A percentile compares a stretch with the other conserved stretches of the same genome.
phyloP scores from a whole-genome alignment of 805 yeast genomes.

The Saturnispora zaruensis region DNA sequence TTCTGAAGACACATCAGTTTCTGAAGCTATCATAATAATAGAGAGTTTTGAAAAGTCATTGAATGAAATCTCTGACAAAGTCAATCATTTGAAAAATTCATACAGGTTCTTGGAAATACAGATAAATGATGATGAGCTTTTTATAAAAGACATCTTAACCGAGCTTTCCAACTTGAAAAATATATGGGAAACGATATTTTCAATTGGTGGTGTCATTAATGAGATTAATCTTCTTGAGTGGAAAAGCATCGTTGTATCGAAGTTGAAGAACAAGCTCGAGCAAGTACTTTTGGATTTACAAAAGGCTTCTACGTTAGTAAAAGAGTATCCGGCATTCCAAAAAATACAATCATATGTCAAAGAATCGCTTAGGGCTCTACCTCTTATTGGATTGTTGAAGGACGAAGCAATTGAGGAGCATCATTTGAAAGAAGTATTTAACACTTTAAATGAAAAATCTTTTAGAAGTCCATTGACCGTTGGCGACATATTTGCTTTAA shows the following conservation, averaged over 20 bases:
- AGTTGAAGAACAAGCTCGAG: constrained; percentile 42
- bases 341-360: constrained; percentile 42
- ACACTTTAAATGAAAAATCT: constrained; percentile 16
- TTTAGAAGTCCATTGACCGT: constrained; percentile 32
- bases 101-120: constrained; percentile 26
- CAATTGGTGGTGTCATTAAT: constrained; percentile 40
- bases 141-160: constrained; percentile 28
- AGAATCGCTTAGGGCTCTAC: constrained; percentile 30
- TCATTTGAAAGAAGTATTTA: constrained; percentile 55
- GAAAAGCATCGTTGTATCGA: constrained; percentile 38
- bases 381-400: constrained; percentile 38
- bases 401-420: constrained; percentile 50
- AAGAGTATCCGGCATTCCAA: constrained; percentile 64
- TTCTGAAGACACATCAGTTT: constrained; percentile 34
- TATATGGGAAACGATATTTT: constrained; percentile 57
- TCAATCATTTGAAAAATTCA: constrained; percentile 26
- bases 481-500: constrained; percentile 54
- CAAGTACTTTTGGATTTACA: constrained; percentile 38
- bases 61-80: constrained; percentile 10
- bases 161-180: constrained; percentile 49
- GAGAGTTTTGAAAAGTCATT: constrained; percentile 20
- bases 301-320: constrained; percentile 45
- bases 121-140: constrained; percentile 13
- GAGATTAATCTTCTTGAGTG: constrained; percentile 38
- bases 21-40: constrained; percentile 35